Evolutionary conservation across 305 asterid genomes (phyloP).

Genomic region (Solanum aculeatissimum): DNA sequence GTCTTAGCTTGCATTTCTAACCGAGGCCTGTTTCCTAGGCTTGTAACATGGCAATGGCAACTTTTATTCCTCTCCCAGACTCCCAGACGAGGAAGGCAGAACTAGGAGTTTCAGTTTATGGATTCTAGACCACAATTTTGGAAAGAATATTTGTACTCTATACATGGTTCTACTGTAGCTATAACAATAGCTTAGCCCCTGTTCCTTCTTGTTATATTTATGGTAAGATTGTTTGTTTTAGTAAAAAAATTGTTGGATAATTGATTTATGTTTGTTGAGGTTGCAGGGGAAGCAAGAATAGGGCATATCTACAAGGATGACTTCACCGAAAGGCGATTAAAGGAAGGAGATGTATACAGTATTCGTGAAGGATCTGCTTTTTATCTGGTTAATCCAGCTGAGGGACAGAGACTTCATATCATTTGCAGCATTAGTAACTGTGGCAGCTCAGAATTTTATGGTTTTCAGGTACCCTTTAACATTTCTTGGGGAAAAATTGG

Average conservation of each 20-base stretch:
- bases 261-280: background rate
- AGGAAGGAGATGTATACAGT: constrained; percentile 59
- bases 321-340: constrained; percentile 44
- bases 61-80: background rate
- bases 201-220: too few species aligned
- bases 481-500: background rate
- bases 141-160: background rate
- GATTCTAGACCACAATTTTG: background rate
- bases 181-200: too few species aligned
- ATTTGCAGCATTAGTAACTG: constrained; percentile 64
- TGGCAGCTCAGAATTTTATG: constrained; percentile 29
- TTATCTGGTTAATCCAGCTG: constrained; percentile 45
- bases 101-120: background rate
- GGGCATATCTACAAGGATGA: constrained; percentile 66
- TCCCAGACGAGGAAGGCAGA: too few species aligned
- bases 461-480: constrained; percentile 39
- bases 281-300: constrained; percentile 63
- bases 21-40: too few species aligned
- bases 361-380: constrained; percentile 69
- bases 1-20: too few species aligned
- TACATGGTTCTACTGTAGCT: too few species aligned
- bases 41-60: background rate
- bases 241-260: background rate
- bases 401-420: constrained; percentile 54
- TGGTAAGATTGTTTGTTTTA: background rate